phyloP scores from a whole-genome alignment of 225 moss, liverwort and hornwort genomes.

The Lunularia cruciata region DNA sequence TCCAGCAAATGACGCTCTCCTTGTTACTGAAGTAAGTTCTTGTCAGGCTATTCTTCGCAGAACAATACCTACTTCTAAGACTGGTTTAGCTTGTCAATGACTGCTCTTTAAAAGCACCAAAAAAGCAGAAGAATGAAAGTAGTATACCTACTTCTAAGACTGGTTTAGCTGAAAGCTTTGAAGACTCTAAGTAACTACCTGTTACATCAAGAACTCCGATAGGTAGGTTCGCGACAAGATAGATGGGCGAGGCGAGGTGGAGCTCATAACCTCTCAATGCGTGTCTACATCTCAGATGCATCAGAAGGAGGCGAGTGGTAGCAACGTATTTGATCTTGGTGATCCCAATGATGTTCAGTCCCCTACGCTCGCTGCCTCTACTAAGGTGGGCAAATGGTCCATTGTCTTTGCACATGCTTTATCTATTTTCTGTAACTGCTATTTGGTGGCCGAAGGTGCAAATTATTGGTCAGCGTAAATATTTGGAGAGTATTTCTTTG shows the following conservation, averaged over 20 bases:
- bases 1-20: conserved; percentile 24
- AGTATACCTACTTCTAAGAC: background rate
- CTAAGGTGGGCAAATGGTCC: conserved; percentile 20
- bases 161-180: background rate
- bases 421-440: background rate
- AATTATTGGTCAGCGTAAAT: background rate
- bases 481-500: background rate
- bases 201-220: too few species aligned
- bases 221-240: too few species aligned
- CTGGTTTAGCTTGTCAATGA: background rate
- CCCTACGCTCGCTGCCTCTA: conserved; percentile 16
- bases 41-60: background rate
- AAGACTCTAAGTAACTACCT: background rate
- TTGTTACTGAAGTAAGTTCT: conserved; percentile 32
- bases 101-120: background rate
- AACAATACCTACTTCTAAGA: background rate
- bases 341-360: conserved; percentile 7
- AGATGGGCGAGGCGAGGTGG: too few species aligned
- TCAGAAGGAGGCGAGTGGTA: conserved; percentile 18
- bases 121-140: background rate
- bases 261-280: background rate
- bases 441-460: background rate
- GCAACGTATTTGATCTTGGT: conserved; percentile 5
- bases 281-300: conserved; percentile 25
- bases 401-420: too few species aligned